Conservation (phyloP, 306 rosid genomes). For the Dryas octopetala region DNA sequence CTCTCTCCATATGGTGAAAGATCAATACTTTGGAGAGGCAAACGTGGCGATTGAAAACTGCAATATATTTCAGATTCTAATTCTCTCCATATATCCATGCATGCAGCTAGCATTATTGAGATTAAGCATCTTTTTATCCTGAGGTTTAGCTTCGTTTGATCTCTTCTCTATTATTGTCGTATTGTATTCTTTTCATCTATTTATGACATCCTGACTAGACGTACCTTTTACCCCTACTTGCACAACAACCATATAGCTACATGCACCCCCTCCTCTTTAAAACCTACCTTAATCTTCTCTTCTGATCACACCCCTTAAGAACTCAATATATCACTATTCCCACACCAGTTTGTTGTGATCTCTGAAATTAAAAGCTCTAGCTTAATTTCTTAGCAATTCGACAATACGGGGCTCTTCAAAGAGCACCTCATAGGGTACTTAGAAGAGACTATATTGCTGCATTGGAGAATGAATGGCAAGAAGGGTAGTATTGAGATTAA, state of each 20-base stretch:
- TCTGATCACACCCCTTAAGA: slow-evolving; percentile 8
- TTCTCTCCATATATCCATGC: slow-evolving; percentile 38
- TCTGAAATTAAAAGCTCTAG: too few species aligned
- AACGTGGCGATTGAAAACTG: slow-evolving; percentile 25
- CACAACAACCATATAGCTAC: slow-evolving; percentile 7
- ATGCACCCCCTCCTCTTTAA: slow-evolving; percentile 34
- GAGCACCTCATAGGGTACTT: neutral
- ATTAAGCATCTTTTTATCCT: slow-evolving; percentile 66
- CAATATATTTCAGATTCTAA: slow-evolving; percentile 46
- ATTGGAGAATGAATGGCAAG: slow-evolving; percentile 55
- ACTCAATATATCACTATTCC: neutral
- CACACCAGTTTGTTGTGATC: neutral
- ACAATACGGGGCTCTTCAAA: slow-evolving; percentile 3
- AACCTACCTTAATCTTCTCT: slow-evolving; percentile 18
- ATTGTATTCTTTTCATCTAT: slow-evolving; percentile 39
- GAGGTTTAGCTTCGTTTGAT: slow-evolving; percentile 23
- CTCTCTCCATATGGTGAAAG: neutral
- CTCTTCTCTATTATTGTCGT: slow-evolving; percentile 43
- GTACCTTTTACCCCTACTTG: slow-evolving; percentile 37
- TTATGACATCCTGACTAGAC: slow-evolving; percentile 37
- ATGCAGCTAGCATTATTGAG: slow-evolving; percentile 50
- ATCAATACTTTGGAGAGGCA: neutral
- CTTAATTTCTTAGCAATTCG: too few species aligned
- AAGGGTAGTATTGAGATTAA: slow-evolving; percentile 47
- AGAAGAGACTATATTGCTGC: neutral